phyloP scores from a whole-genome alignment of 305 asterid species.

The Lippia alba region DNA sequence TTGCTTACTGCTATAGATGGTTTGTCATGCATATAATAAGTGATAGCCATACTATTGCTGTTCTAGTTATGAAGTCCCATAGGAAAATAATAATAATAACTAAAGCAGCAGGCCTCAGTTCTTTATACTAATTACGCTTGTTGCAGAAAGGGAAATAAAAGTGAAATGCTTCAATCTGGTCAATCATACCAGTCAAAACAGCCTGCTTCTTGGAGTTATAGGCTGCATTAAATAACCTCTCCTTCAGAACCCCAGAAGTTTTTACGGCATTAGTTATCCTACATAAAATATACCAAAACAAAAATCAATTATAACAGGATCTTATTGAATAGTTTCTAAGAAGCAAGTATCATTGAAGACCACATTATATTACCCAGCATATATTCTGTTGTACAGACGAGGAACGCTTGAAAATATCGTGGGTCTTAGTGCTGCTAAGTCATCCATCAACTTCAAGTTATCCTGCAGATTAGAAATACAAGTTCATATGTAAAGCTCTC shows the following conservation, averaged over 20 bases:
- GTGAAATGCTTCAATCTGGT: slow-evolving; percentile 25
- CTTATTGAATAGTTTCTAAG: slow-evolving; percentile 21
- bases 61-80: not conserved
- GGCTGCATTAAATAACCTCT: slow-evolving; percentile 90
- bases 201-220: slow-evolving; percentile 96
- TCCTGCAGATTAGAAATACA: slow-evolving; percentile 65
- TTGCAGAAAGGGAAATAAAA: slow-evolving; percentile 19
- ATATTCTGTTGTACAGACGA: slow-evolving; percentile 95
- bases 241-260: slow-evolving; percentile 81
- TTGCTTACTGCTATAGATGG: slow-evolving; percentile 10
- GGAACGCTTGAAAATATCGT: slow-evolving; percentile 97
- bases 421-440: slow-evolving; percentile 87
- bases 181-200: slow-evolving; percentile 71
- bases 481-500: slow-evolving; percentile 32
- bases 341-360: slow-evolving; percentile 29
- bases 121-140: not conserved
- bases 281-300: slow-evolving; percentile 33
- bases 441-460: slow-evolving; percentile 95
- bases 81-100: not conserved
- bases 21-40: slow-evolving; percentile 1
- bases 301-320: slow-evolving; percentile 29
- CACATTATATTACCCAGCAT: slow-evolving; percentile 75
- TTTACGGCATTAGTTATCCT: slow-evolving; percentile 90
- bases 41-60: not conserved
- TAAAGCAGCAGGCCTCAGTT: slow-evolving; percentile 6